Base-by-base conservation (phyloP, 345 rosid species). In the Aegle marmelos region DNA sequence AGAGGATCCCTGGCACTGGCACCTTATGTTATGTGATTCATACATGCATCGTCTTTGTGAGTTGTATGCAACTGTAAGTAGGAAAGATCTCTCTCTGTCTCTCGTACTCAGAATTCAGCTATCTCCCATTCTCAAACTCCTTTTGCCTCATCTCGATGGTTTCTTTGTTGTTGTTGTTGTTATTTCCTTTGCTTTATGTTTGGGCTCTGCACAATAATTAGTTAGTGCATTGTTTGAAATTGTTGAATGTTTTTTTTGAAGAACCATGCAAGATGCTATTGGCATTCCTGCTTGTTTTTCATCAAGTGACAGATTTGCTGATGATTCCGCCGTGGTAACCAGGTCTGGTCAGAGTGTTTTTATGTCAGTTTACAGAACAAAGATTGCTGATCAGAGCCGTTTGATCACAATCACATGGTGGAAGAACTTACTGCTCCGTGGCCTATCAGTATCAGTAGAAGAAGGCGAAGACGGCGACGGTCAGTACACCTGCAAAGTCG, bases 341-440 rank as follows among this genome's bases (percentile, higher is more conserved):
- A 83, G 91, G 82, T 86, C 93, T 1, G 95, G 95, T 1, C 92
- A 91, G 87, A 88, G 91, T 70, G 92, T 87, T 41, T 86, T 89
- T 83, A 85, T 87, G 89, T 89, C 95, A 11, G 84, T 88, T 50
- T 91, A 86, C 63, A 79, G 87, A 9, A 87, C 93, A 36, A 89
- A 88, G 78, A 70, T 91, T 0, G 91, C 91, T 21, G 93, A 88
- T 77, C 87, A 85, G 72, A 83, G 90, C 78, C 87, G 93, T 76
- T 72, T 88, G 61, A 89, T 91, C 70, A 88, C 90, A 58, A 79
- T 91, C 63, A 81, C 91, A 19, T 89, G 95, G 93, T 89, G 87
- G 85, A 91, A 88, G 85, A 91, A 89, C 85, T 74, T 85, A 77
- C 34, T 91, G 53, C 91, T 89, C 50, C 90, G 86, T 72, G 90